phyloP scores from a whole-genome alignment of 176 grass and related monocot species.

The Oryza brachyantha region DNA sequence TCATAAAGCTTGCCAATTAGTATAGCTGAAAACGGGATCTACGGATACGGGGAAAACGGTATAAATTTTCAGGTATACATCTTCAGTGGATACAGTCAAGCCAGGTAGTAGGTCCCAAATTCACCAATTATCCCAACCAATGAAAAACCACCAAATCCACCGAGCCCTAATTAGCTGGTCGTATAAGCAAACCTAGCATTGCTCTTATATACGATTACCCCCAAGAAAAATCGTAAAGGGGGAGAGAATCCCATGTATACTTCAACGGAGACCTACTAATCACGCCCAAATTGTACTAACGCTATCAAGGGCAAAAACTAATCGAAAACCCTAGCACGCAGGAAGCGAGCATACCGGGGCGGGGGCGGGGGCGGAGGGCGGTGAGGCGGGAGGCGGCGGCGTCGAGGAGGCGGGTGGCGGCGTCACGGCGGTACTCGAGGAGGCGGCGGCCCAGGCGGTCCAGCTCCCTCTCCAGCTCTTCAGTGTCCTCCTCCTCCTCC shows the following conservation, averaged over 20 bases:
- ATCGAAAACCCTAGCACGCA: slow-evolving; percentile 30
- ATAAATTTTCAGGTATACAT: background rate
- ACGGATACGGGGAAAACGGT: background rate
- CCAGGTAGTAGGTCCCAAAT: background rate
- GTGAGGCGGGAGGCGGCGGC: background rate
- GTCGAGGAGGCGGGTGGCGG: slow-evolving; percentile 25
- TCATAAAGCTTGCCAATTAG: background rate
- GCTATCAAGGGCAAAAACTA: background rate
- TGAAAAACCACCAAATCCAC: background rate
- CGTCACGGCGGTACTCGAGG: slow-evolving; percentile 41
- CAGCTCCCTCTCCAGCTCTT: slow-evolving; percentile 55
- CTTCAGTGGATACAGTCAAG: background rate
- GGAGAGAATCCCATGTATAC: background rate
- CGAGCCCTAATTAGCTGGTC: background rate
- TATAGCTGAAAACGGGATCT: background rate
- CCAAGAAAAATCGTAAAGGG: background rate
- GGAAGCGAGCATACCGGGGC: slow-evolving; percentile 20
- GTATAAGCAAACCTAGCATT: background rate
- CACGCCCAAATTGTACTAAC: background rate
- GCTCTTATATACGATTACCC: background rate
- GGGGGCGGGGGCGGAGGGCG: slow-evolving; percentile 30
- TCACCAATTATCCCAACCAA: background rate
- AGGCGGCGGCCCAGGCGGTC: slow-evolving; percentile 51
- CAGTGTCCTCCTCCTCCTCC: background rate
- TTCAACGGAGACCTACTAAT: background rate